phyloP scores from a whole-genome alignment of 2,329 filamentous ascomycete species.

The Ophiostoma quercus region DNA sequence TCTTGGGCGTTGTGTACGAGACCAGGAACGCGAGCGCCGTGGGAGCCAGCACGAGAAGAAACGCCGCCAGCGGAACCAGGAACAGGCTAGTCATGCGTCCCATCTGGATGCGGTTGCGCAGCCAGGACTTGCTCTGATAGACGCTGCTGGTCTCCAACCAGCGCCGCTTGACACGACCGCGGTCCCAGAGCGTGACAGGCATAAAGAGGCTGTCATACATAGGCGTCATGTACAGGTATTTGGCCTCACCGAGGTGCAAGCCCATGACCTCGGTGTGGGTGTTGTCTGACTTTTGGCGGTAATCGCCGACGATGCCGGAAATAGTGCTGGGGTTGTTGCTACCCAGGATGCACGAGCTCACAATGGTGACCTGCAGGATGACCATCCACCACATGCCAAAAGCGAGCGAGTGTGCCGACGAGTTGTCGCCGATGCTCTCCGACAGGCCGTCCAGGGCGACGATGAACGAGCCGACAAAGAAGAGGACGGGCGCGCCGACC shows the following conservation, averaged over 20 bases:
- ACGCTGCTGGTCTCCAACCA: not conserved
- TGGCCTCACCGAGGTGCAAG: not conserved
- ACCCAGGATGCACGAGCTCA: constrained; percentile 18
- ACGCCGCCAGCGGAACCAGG: constrained; percentile 2
- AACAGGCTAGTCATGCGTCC: not conserved
- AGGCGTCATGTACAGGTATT: not conserved
- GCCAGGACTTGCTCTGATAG: not conserved
- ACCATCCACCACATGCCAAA: constrained; percentile 21
- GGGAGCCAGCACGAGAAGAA: constrained; percentile 12
- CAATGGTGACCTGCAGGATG: constrained; percentile 16
- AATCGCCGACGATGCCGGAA: constrained; percentile 16
- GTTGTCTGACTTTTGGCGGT: not conserved
- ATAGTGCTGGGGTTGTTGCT: constrained; percentile 19
- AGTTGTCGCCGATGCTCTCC: constrained; percentile 15
- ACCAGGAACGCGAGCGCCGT: constrained; percentile 14
- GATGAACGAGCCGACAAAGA: constrained; percentile 15
- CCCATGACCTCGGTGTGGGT: not conserved
- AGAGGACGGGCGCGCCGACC: constrained; percentile 14
- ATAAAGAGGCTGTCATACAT: constrained; percentile 16
- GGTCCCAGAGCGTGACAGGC: constrained; percentile 18
- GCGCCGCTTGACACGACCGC: constrained; percentile 14
- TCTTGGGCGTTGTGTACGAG: constrained; percentile 14
- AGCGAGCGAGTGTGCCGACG: constrained; percentile 15
- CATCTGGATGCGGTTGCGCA: not conserved
- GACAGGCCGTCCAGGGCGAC: constrained; percentile 12